phyloP scores from a whole-genome alignment of 129 eudicot genomes.

The Helichrysum umbraculigerum region DNA sequence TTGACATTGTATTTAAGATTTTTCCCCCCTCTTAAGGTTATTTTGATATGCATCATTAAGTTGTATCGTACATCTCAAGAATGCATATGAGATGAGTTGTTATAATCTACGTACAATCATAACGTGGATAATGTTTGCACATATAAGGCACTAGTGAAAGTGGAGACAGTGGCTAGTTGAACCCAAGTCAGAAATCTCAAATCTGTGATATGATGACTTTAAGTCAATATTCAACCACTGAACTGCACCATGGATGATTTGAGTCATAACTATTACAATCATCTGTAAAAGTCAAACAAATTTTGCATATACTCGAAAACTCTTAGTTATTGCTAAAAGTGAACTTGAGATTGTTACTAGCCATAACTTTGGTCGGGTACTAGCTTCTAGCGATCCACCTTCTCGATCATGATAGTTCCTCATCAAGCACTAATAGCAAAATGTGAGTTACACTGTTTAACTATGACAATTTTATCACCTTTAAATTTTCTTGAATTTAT shows the following conservation, averaged over 20 bases:
- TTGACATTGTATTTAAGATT: background rate
- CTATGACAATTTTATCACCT: background rate
- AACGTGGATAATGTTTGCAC: slow-evolving; percentile 26
- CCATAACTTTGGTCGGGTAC: slow-evolving; percentile 21
- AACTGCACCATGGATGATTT: slow-evolving; percentile 22
- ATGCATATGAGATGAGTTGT: background rate
- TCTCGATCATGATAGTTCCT: background rate
- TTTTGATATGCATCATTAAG: background rate
- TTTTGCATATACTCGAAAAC: slow-evolving; percentile 29
- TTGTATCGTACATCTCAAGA: background rate
- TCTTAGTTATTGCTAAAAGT: slow-evolving; percentile 17
- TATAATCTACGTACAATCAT: slow-evolving; percentile 14
- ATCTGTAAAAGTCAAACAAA: slow-evolving; percentile 20
- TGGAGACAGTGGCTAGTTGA: slow-evolving; percentile 47
- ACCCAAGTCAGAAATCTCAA: slow-evolving; percentile 40
- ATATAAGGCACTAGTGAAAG: slow-evolving; percentile 32
- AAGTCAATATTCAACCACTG: slow-evolving; percentile 33
- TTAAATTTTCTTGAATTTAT: background rate
- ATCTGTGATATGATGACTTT: slow-evolving; percentile 33
- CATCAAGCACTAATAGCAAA: background rate
- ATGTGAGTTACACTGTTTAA: background rate
- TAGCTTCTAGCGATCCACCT: slow-evolving; percentile 12
- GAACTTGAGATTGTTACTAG: slow-evolving; percentile 18
- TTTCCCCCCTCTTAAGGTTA: background rate
- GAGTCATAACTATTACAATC: slow-evolving; percentile 26